Evolutionary conservation across 2,329 filamentous ascomycete genomes (phyloP), one percentile per base, ranked within the genome.

Genomic region (Didymella lethalis): DNA sequence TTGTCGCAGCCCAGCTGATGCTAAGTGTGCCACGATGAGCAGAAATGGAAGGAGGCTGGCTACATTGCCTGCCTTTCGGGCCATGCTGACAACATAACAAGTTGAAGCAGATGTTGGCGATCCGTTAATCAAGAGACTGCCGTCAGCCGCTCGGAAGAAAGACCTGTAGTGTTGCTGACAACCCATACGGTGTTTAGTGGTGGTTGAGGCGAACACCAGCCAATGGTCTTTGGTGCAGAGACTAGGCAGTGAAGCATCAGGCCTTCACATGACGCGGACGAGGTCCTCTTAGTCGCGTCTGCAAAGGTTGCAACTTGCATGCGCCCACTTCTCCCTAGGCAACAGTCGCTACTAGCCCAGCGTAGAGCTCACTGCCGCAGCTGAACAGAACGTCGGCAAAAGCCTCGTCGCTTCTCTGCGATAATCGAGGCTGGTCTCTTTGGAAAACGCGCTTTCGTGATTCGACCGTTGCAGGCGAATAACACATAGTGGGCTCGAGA

Each of bases 121-220:
- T 14, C 31, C 12, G 8, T 32, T 10, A 18, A 14, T 25, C 8
- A 12, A 26, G 2, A 7, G 44, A 7, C 20, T 44, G 20, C 43
- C 29, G 36, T 52, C 43, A 57, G 36, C 48, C n/a, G 36, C 48
- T 23, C 7, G 32, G n/a, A 34, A 20, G 12, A 41, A 10, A 31
- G 12, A 18, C 18, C 20, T 41, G 12, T n/a, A 4, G 10, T 48
- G 40, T 32, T 26, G 20, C 23, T 32, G n/a, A 48, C 20, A 16
- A 26, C 8, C 25, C n/a, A 41, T 46, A 18, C 16, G 4, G n/a
- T 50, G 7, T 41, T 20, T 3, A 41, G 34, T 32, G 5, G 43
- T 11, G 6, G n/a, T n/a, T 34, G 16, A 11, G 36, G 18, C 16
- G 12, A 28, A 8, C 16, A 10, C n/a, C 8, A 20, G 29, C 48